Evolutionary conservation across 2,329 filamentous ascomycete species (phyloP), one percentile per base, ranked within the genome.

Genomic region (Epichloe brachyelytri): DNA sequence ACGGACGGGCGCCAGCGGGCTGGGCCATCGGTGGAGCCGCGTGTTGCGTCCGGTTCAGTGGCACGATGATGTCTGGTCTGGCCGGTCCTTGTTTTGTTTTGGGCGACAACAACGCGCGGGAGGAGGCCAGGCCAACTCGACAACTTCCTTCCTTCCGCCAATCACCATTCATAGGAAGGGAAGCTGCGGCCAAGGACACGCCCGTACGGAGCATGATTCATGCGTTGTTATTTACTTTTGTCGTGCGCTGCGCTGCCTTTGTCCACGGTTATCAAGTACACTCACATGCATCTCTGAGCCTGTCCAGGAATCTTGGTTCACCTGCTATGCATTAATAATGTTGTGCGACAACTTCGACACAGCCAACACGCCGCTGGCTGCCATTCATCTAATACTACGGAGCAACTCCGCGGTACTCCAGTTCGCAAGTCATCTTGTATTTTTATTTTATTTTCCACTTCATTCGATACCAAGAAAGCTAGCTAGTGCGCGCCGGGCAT

Each of bases 21-120:
- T 48, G 50, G 46, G 50, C 50, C 50, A 45, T 43, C 17, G 46
- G 46, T 48, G 46, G 50, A 48, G 46, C 34, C 40, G 40, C 39
- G 34, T 39, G 20, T 36, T 36, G 20, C 14, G 46, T 34, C 30
- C 34, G n/a, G 37, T 37, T 38, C 26, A 30, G 26, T 37, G 44
- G 44, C 45, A n/a, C 36, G 39, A 43, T 19, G 41, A 12, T 37
- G 36, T n/a, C 14, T 37, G 36, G 22, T 22, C 22, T 22, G 22
- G 22, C 22, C 7, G 7, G 22, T 26, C 22, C 22, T 2, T 26
- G 22, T 26, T 26, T 26, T 26, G 22, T 26, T 26, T 26, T 26
- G 22, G 22, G 22, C 22, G 22, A 26, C 22, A 26, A 26, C 22
- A 26, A 26, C 6, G 22, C 22, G 22, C 22, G 1, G 22, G 22